Conservation (phyloP, 495 filamentous ascomycete species). For the Aspergillus steynii region DNA sequence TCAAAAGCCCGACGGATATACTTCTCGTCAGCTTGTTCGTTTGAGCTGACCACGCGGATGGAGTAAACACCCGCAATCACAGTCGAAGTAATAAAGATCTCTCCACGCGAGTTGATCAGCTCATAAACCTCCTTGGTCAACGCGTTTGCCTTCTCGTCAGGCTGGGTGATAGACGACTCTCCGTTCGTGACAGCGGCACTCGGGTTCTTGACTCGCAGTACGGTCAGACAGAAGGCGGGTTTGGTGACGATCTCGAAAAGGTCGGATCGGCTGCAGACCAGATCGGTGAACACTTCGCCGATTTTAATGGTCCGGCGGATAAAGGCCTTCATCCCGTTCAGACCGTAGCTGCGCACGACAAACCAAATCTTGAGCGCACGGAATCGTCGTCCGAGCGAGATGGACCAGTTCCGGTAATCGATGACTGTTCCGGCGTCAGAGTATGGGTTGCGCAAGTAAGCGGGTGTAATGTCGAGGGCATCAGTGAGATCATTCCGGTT, state of each 20-base stretch:
- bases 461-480: conserved; percentile 78
- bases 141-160: conserved; percentile 56
- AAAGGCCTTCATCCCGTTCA: conserved; percentile 73
- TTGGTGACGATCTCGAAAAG: conserved; percentile 76
- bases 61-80: conserved; percentile 74
- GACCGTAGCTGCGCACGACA: conserved; percentile 83
- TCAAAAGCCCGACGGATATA: conserved; percentile 75
- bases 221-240: conserved; percentile 78
- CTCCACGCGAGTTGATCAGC: conserved; percentile 67
- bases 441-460: conserved; percentile 79
- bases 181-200: conserved; percentile 20
- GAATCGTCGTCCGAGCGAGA: conserved; percentile 92
- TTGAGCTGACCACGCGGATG: conserved; percentile 79
- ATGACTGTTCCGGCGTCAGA: conserved; percentile 84
- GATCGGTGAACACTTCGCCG: conserved; percentile 67
- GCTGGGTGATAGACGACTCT: conserved; percentile 28
- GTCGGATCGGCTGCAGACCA: conserved; percentile 61
- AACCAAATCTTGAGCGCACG: conserved; percentile 95
- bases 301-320: conserved; percentile 65
- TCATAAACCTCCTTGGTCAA: conserved; percentile 81
- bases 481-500: conserved; percentile 72
- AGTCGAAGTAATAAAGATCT: conserved; percentile 82
- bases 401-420: conserved; percentile 98
- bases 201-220: conserved; percentile 57
- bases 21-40: conserved; percentile 66